phyloP scores from a whole-genome alignment of 768 basidiomycete genomes.

The Gloeophyllum trabeum region DNA sequence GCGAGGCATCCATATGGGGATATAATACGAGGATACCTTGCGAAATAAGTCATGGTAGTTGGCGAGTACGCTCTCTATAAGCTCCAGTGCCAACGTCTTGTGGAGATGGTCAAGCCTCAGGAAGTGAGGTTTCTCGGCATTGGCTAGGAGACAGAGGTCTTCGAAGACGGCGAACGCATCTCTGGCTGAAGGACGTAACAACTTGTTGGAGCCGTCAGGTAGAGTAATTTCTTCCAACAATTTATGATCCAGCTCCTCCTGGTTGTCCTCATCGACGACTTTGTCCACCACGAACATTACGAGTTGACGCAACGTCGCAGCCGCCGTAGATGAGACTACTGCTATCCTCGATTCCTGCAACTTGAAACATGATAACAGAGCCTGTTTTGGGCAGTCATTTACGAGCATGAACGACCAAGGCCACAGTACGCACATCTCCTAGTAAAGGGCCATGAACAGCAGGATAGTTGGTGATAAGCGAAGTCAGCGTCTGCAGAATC shows the following conservation, averaged over 20 bases:
- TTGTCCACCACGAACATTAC: slow-evolving; percentile 99
- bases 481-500: slow-evolving; percentile 85
- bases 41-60: slow-evolving; percentile 84
- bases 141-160: slow-evolving; percentile 84
- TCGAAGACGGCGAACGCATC: slow-evolving; percentile 88
- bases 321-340: slow-evolving; percentile 94
- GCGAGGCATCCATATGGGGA: neutral
- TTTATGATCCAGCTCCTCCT: slow-evolving; percentile 21
- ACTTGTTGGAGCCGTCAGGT: slow-evolving; percentile 56
- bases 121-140: slow-evolving; percentile 71
- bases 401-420: neutral
- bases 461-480: slow-evolving; percentile 81
- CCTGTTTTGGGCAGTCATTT: slow-evolving; percentile 31
- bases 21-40: slow-evolving; percentile 32
- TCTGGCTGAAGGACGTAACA: slow-evolving; percentile 61
- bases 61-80: slow-evolving; percentile 93
- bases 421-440: slow-evolving; percentile 55
- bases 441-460: slow-evolving; percentile 71
- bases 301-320: slow-evolving; percentile 88
- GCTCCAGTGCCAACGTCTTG: slow-evolving; percentile 92
- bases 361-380: slow-evolving; percentile 88
- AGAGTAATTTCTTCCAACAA: slow-evolving; percentile 35
- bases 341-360: slow-evolving; percentile 92
- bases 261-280: slow-evolving; percentile 67
- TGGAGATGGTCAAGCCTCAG: slow-evolving; percentile 74